Evolutionary conservation across 2,329 filamentous ascomycete genomes (phyloP).

Genomic region (Stromatinia cepivora): DNA sequence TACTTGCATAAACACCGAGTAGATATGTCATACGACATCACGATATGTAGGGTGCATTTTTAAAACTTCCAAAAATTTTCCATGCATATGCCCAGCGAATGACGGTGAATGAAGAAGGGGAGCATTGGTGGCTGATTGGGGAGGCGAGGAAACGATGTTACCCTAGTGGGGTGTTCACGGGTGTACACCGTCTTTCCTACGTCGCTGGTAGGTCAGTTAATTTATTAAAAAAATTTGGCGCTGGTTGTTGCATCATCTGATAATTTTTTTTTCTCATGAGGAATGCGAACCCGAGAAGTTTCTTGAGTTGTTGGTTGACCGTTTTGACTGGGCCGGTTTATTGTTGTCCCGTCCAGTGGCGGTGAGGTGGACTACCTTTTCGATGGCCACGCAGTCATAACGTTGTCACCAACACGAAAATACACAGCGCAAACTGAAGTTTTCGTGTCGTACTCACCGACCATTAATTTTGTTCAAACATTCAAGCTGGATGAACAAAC

Average conservation of each 20-base stretch:
- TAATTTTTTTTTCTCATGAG: background rate
- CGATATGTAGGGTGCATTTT: background rate
- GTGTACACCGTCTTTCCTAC: background rate
- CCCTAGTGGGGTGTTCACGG: background rate
- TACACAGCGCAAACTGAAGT: background rate
- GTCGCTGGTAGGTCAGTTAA: background rate
- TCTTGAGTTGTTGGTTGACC: background rate
- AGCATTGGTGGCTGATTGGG: background rate
- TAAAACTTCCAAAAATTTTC: background rate
- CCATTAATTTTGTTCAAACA: background rate
- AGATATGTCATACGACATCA: background rate
- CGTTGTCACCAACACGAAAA: background rate
- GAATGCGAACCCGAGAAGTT: background rate
- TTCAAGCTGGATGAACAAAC: background rate
- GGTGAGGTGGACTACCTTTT: background rate
- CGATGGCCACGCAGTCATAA: background rate
- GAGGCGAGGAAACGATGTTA: background rate
- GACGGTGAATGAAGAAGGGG: background rate
- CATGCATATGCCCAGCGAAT: background rate
- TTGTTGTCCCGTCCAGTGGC: background rate
- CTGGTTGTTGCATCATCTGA: conserved; percentile 1
- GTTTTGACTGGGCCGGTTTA: background rate
- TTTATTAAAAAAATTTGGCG: background rate
- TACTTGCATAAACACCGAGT: conserved; percentile 3
- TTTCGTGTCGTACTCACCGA: background rate